Evolutionary conservation across 352 stramenopile genomes (phyloP), one percentile per base, ranked within the genome.

Genomic region (Phytophthora vignae): DNA sequence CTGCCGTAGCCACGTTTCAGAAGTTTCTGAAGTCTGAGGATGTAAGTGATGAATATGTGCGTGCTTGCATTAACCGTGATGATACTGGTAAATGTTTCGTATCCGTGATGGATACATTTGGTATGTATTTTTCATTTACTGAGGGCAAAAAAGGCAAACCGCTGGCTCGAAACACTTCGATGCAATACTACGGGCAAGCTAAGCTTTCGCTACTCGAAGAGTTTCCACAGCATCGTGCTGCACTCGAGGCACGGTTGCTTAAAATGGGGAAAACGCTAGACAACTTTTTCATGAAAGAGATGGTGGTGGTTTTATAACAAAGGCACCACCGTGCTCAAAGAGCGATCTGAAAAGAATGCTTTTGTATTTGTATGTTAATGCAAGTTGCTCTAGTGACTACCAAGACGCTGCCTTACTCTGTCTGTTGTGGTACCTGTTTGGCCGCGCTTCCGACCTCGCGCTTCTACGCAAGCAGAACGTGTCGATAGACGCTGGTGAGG

Each of bases 391-490:
- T n/a, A n/a, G n/a, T n/a, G n/a, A n/a, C n/a, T n/a, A n/a, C n/a
- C n/a, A n/a, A n/a, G n/a, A n/a, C n/a, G n/a, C n/a, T n/a, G n/a
- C n/a, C n/a, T n/a, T n/a, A n/a, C n/a, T n/a, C n/a, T n/a, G n/a
- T n/a, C n/a, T n/a, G n/a, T n/a, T n/a, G n/a, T n/a, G n/a, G n/a
- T n/a, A n/a, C 48, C 50, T 77, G 8, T 81, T 78, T 29, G 74
- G 66, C 0, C 62, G 74, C 3, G 74, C 69, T 4, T 81, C 74
- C 2, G 70, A 81, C 44, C 62, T 81, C 1, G 60, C 55, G 1
- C 19, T 74, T 0, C n/a, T 81, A 1, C 57, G 33, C 19, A 81
- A 78, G 31, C 46, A 63, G 5, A 73, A 70, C 19, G 11, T 79
- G 2, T 71, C 60, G 1, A 52, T 77, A 29, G 58, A 68, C 31